Evolutionary conservation across 352 stramenopile species (phyloP), one percentile per base, ranked within the genome.

Genomic region (Phytophthora melonis): DNA sequence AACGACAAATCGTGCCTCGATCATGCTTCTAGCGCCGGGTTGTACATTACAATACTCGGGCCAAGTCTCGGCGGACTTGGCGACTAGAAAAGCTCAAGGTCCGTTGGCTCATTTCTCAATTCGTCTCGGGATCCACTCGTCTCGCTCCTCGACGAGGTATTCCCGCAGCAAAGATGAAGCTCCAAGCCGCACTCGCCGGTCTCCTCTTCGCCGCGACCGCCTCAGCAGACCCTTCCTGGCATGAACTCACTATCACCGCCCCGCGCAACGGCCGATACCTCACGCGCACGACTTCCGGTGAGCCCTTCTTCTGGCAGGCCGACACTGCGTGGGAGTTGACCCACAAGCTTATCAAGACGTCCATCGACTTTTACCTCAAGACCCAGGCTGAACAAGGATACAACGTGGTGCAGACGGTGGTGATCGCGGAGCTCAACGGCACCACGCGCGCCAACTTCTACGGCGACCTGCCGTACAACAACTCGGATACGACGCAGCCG

Each of bases 321-420:
- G 70, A 74, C 61, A 78, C 67, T 0, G 67, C 72, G 3, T 78
- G 72, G 71, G 71, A 78, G 34, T 19, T 78, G 1, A 59, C 58
- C 2, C 72, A 78, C 67, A 59, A 55, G 0, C 67, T 78, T 18
- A 78, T 75, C 72, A 78, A 78, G 52, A 75, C 72, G 9, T 78
- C 72, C 36, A 78, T 75, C 58, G 72, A 75, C 25, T 69, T 72
- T 9, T 75, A 78, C 61, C 72, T 78, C 27, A 58, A 72, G 45
- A 78, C 60, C 1, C 67, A 66, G 2, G 72, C 66, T 11, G 68
- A 74, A 11, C 72, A 78, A 34, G 72, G 72, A 2, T 78, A 61
- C 61, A 75, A 78, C 50, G 61, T 78, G 32, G 60, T 75, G 6
- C 72, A 75, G 58, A 78, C 55, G n/a, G 72, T 78, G 7, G 56